Percentiles rank a stretch among this genome's conserved stretches.
phyloP scores from a whole-genome alignment of 2,329 filamentous ascomycete species.

The Fusarium decemcellulare region DNA sequence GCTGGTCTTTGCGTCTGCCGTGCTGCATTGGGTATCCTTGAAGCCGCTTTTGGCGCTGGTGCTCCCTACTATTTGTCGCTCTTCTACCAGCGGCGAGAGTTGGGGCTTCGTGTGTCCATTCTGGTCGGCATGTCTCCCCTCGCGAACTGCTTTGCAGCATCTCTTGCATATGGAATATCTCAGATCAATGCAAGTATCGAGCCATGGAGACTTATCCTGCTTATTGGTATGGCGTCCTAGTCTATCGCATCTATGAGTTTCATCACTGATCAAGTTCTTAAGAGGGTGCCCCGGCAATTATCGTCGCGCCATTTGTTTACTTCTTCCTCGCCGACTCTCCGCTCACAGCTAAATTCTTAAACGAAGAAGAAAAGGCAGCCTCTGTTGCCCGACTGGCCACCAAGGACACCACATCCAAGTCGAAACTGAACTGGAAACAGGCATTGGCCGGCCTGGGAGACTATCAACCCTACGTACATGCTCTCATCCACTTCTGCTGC shows the following conservation, averaged over 20 bases:
- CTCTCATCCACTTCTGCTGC: conserved; percentile 39
- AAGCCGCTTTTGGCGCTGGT: conserved; percentile 37
- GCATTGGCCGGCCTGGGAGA: conserved; percentile 17
- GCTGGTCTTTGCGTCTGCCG: conserved; percentile 20
- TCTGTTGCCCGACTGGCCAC: conserved; percentile 12
- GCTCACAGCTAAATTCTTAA: conserved; percentile 21
- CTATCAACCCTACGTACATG: conserved; percentile 36
- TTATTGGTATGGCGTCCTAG: neutral
- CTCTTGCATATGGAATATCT: conserved; percentile 30
- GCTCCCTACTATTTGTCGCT: conserved; percentile 37
- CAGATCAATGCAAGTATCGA: conserved; percentile 26
- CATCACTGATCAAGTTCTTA: accelerated
- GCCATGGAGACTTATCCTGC: conserved; percentile 24
- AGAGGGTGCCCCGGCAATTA: conserved; percentile 30
- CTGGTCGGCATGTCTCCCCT: conserved; percentile 31
- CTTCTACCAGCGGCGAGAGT: conserved; percentile 27
- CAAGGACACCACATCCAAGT: conserved; percentile 1
- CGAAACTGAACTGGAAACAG: conserved; percentile 28
- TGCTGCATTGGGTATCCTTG: conserved; percentile 25
- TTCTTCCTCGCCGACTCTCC: conserved; percentile 39
- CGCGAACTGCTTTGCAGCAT: conserved; percentile 30
- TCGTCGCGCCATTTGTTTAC: conserved; percentile 20
- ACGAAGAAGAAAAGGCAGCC: conserved; percentile 7
- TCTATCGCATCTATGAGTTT: accelerated
- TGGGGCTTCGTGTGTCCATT: conserved; percentile 27